These are phyloP conservation scores for Mycena olivaceomarginata DNA, from an alignment of 768 basidiomycete species.

Conservation along the genomic window DNA sequence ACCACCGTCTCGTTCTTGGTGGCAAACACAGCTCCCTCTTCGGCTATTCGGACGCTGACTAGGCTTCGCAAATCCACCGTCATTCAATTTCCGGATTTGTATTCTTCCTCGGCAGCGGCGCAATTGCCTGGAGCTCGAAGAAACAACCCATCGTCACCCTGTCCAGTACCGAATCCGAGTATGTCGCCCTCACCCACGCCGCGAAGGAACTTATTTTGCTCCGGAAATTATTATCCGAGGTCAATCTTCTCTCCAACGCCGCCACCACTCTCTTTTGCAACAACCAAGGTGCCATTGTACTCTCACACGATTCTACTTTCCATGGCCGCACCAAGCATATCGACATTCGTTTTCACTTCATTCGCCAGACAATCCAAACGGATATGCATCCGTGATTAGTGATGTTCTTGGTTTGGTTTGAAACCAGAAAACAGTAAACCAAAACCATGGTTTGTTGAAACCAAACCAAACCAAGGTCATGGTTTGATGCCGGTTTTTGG, in stretches of 20 bases:
- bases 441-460: too few species aligned
- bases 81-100: slow-evolving; percentile 51
- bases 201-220: neutral
- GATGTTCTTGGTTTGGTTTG: too few species aligned
- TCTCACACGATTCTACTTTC: neutral
- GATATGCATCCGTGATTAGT: neutral
- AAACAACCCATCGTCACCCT: neutral
- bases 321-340: too few species aligned
- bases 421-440: too few species aligned
- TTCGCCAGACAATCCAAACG: neutral
- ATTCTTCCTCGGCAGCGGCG: too few species aligned
- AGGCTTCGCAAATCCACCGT: slow-evolving; percentile 44
- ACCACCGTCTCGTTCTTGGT: too few species aligned
- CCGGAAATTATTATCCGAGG: neutral
- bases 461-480: too few species aligned
- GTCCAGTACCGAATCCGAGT: neutral
- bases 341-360: too few species aligned
- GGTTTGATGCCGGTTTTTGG: too few species aligned
- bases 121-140: too few species aligned
- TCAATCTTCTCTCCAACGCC: neutral
- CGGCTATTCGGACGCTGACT: neutral
- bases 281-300: neutral
- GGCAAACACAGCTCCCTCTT: too few species aligned
- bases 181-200: neutral
- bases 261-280: neutral